These are phyloP conservation scores for Angophora floribunda DNA, from an alignment of 345 rosid genomes.

Conservation along the genomic window DNA sequence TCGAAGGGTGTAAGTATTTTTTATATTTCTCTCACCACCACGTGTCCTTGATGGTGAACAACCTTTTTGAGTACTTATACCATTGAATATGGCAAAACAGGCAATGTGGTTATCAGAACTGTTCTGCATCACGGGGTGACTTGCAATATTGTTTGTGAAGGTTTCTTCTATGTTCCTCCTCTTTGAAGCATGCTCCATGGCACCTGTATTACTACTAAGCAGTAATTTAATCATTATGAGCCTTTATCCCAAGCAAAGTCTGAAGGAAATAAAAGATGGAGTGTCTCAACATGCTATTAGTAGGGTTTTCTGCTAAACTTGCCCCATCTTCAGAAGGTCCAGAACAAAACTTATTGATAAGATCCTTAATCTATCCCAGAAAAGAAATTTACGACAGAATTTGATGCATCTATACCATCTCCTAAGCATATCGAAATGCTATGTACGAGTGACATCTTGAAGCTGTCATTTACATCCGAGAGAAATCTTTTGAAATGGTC, in stretches of 20 bases:
- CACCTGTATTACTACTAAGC: neutral
- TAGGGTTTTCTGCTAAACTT: neutral
- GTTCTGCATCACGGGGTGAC: conserved; percentile 20
- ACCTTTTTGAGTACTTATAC: neutral
- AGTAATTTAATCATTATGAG: neutral
- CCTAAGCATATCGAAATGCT: neutral
- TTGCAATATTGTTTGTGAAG: conserved; percentile 9
- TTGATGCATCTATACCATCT: neutral
- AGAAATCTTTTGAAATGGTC: neutral
- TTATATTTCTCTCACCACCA: neutral
- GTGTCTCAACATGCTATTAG: neutral
- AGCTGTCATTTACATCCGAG: neutral
- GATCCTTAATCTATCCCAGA: neutral
- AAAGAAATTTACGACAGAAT: neutral
- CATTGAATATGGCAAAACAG: neutral
- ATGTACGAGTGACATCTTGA: neutral
- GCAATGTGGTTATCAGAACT: conserved; percentile 18
- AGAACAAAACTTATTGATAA: neutral
- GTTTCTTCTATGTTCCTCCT: neutral
- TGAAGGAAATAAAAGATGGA: neutral
- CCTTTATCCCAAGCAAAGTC: neutral
- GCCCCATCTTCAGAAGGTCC: neutral
- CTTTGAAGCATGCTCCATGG: neutral
- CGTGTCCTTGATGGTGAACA: too few relatives aligned
- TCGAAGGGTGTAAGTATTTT: conserved; percentile 12